Percentiles rank a stretch among this genome's conserved stretches.
phyloP scores from a whole-genome alignment of 2,329 filamentous ascomycete genomes.

The Apiospora aurea region DNA sequence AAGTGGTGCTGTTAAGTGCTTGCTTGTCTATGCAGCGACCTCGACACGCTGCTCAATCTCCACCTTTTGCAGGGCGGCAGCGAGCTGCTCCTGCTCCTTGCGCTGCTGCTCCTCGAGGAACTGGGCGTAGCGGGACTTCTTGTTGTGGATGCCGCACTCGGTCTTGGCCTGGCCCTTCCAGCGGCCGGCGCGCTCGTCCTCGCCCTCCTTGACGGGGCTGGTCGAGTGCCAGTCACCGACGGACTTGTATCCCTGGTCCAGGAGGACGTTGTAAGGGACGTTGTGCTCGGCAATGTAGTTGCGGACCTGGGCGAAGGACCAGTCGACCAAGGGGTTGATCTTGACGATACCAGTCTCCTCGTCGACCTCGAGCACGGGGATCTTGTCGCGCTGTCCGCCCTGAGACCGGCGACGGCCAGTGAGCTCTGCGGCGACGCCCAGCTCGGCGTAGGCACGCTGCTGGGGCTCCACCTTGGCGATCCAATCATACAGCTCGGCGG shows the following conservation, averaged over 20 bases:
- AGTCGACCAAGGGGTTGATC: conserved; percentile 96
- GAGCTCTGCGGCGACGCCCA: conserved; percentile 87
- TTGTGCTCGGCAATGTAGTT: conserved; percentile 84
- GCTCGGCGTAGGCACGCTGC: conserved; percentile 85
- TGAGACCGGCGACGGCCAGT: conserved; percentile 92
- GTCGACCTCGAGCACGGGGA: conserved; percentile 92
- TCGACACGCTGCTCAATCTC: conserved; percentile 29
- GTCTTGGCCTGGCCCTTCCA: conserved; percentile 98
- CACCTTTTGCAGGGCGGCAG: conserved; percentile 34
- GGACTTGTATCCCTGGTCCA: conserved; percentile 97
- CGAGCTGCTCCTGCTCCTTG: conserved; percentile 62
- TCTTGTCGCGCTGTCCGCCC: conserved; percentile 87
- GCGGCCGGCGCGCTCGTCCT: conserved; percentile 93
- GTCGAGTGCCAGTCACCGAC: conserved; percentile 99
- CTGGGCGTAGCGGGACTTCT: conserved; percentile 89
- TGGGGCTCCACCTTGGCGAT: conserved; percentile 97
- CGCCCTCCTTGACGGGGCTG: conserved; percentile 84
- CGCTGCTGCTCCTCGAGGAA: conserved; percentile 78
- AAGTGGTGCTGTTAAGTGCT: neutral
- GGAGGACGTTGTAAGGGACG: conserved; percentile 91
- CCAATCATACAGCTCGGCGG: conserved; percentile 94
- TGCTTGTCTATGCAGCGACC: neutral
- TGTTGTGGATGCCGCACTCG: conserved; percentile 99
- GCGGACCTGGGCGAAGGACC: conserved; percentile 90
- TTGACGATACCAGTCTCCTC: conserved; percentile 89